These are phyloP conservation scores for Aphanomyces euteiches DNA, from an alignment of 352 stramenopile species.

Conservation along the genomic window DNA sequence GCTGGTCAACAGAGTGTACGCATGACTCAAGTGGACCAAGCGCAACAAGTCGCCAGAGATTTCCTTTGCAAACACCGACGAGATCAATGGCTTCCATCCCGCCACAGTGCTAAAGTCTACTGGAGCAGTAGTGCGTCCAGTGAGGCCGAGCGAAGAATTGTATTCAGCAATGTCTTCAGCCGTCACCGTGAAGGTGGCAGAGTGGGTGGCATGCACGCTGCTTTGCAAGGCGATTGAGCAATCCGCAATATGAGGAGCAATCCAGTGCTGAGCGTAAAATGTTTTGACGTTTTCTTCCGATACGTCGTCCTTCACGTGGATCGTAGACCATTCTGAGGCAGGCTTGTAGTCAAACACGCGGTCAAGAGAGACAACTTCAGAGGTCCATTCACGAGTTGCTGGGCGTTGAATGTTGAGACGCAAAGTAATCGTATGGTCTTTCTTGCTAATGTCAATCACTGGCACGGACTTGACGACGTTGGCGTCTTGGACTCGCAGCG, in stretches of 20 bases:
- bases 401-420: constrained; percentile 55
- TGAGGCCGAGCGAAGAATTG: constrained; percentile 48
- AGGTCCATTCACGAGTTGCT: constrained; percentile 43
- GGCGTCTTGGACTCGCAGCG: neutral
- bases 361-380: constrained; percentile 45
- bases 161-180: constrained; percentile 56
- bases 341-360: constrained; percentile 51
- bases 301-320: constrained; percentile 46
- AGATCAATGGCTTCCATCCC: constrained; percentile 71
- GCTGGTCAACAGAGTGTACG: constrained; percentile 60
- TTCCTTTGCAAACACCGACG: constrained; percentile 75
- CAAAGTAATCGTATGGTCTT: constrained; percentile 40
- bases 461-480: constrained; percentile 18
- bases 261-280: constrained; percentile 73
- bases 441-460: constrained; percentile 52
- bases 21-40: constrained; percentile 78
- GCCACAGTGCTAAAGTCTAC: constrained; percentile 73
- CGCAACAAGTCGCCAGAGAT: constrained; percentile 73
- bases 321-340: constrained; percentile 42
- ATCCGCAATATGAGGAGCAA: constrained; percentile 42
- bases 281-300: constrained; percentile 54
- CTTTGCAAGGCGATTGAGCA: constrained; percentile 53
- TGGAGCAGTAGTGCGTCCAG: constrained; percentile 38
- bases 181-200: constrained; percentile 52
- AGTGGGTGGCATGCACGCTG: constrained; percentile 57